These are phyloP conservation scores for Mortierella sp. DNA, from an alignment of 371 early-diverging fungal species.

Conservation along the genomic window DNA sequence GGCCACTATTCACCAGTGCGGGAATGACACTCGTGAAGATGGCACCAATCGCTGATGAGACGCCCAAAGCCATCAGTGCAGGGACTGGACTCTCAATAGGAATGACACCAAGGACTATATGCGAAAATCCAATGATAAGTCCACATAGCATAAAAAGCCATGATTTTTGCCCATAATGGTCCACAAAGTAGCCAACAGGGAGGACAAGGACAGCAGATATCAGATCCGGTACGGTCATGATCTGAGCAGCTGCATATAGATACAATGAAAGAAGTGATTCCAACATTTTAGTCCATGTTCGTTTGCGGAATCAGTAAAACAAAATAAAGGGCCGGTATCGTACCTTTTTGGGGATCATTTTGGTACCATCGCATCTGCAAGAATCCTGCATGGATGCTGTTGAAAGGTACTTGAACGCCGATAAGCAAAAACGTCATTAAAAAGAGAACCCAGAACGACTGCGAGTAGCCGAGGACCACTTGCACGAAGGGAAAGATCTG, in stretches of 20 bases:
- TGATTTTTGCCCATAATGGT: constrained; percentile 59
- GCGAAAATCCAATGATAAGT: constrained; percentile 34
- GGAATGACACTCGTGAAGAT: constrained; percentile 44
- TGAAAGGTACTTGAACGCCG: constrained; percentile 67
- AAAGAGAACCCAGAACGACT: constrained; percentile 39
- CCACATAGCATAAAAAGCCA: constrained; percentile 51
- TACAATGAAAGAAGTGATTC: neutral
- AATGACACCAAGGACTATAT: constrained; percentile 26
- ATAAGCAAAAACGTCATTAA: constrained; percentile 27
- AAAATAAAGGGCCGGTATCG: neutral
- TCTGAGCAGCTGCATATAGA: constrained; percentile 41
- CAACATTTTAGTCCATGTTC: neutral
- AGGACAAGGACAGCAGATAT: constrained; percentile 66
- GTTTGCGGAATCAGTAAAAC: neutral
- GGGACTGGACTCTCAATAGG: constrained; percentile 58
- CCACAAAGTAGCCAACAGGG: constrained; percentile 64
- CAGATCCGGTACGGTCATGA: constrained; percentile 71
- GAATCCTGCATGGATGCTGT: constrained; percentile 71
- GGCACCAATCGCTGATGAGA: constrained; percentile 60
- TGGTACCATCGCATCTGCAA: constrained; percentile 71
- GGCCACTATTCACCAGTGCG: constrained; percentile 30
- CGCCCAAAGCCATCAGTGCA: constrained; percentile 65
- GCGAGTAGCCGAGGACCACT: constrained; percentile 14
- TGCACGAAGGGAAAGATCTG: constrained; percentile 5
- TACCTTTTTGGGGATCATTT: constrained; percentile 60